phyloP scores from a whole-genome alignment of 2,329 filamentous ascomycete genomes.

The Colletotrichum noveboracense region DNA sequence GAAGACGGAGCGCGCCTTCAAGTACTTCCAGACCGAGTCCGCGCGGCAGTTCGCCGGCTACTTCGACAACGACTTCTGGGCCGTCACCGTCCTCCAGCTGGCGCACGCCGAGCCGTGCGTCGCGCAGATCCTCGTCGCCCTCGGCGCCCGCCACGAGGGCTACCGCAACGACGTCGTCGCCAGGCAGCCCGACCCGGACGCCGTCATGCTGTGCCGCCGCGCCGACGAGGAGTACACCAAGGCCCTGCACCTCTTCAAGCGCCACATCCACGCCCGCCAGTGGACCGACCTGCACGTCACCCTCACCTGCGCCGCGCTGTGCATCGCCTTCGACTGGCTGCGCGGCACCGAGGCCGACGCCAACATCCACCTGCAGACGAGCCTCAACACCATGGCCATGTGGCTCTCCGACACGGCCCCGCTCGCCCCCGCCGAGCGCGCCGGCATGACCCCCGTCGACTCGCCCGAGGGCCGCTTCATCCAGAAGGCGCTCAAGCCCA shows the following conservation, averaged over 20 bases:
- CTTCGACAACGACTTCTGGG: constrained; percentile 8
- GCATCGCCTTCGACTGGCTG: constrained; percentile 14
- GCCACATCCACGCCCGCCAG: background rate
- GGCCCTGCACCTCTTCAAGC: background rate
- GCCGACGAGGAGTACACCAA: background rate
- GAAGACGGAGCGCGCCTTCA: background rate
- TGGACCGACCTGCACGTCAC: constrained; percentile 11
- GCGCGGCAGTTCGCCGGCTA: background rate
- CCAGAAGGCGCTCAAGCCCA: background rate
- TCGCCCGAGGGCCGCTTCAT: constrained; percentile 5
- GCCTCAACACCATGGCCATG: constrained; percentile 2
- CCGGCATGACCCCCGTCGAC: background rate
- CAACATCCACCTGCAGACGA: background rate
- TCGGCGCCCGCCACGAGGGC: constrained; percentile 9
- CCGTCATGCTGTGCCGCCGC: background rate
- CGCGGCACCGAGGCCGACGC: background rate
- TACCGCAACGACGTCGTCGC: background rate
- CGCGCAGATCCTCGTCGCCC: constrained; percentile 8
- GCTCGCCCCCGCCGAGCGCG: background rate
- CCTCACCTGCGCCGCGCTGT: constrained; percentile 4
- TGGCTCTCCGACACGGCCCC: constrained; percentile 7
- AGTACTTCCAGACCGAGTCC: background rate
- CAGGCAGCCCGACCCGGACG: background rate
- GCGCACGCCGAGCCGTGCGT: constrained; percentile 1
- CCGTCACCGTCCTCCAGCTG: background rate